Conservation (phyloP, 2,329 filamentous ascomycete species). For the Fusarium fracticaudum region DNA sequence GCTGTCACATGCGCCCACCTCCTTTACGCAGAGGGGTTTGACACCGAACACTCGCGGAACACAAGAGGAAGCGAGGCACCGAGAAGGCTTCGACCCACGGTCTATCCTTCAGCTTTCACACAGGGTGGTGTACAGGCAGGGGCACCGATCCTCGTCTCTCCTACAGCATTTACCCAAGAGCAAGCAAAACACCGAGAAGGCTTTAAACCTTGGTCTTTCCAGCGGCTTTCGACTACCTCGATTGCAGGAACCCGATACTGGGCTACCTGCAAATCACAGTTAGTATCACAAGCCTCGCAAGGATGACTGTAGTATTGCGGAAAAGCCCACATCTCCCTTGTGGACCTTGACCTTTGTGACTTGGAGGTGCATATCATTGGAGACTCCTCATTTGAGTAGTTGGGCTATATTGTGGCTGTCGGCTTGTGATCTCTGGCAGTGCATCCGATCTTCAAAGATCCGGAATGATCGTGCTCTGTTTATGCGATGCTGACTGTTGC, state of each 20-base stretch:
- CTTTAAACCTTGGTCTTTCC: constrained; percentile 31
- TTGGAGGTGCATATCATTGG: rapidly evolving
- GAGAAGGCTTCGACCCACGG: neutral
- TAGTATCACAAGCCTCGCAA: constrained; percentile 33
- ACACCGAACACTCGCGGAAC: rapidly evolving
- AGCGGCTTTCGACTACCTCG: constrained; percentile 32
- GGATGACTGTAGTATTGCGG: neutral
- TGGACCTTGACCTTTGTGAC: neutral
- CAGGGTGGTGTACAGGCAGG: no score
- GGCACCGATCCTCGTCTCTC: rapidly evolving
- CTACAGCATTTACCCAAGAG: constrained; percentile 42
- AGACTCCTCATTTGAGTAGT: neutral
- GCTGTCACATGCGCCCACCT: rapidly evolving
- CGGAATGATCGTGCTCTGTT: neutral
- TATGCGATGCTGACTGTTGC: neutral
- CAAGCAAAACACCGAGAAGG: constrained; percentile 46
- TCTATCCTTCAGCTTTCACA: rapidly evolving
- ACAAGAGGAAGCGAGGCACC: no score
- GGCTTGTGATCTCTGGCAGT: neutral
- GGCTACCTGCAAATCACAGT: constrained; percentile 21
- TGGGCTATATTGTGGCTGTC: neutral
- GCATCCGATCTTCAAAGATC: neutral
- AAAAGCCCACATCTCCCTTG: neutral
- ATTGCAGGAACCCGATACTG: constrained; percentile 1
- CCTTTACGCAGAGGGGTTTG: rapidly evolving